phyloP scores from a whole-genome alignment of 495 filamentous ascomycete species.

The Lasiosphaeria miniovina region DNA sequence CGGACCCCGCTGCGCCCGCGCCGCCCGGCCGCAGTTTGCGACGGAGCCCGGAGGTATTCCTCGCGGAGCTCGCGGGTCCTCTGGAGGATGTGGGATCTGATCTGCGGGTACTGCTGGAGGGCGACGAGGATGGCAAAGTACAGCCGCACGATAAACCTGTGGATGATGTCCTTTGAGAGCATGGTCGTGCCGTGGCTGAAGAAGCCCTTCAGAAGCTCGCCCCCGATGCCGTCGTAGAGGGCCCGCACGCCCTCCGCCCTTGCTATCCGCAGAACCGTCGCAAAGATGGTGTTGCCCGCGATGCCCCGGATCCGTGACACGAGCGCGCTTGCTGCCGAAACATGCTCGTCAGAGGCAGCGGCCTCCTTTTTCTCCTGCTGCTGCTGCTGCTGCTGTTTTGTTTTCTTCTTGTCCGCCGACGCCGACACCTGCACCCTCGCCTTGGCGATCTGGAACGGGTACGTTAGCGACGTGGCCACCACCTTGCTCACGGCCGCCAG shows the following conservation, averaged over 20 bases:
- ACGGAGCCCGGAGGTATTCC: constrained; percentile 6
- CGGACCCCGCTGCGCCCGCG: neutral
- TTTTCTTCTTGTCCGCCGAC: constrained; percentile 6
- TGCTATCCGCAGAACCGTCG: constrained; percentile 60
- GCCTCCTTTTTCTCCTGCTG: neutral
- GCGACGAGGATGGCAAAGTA: constrained; percentile 54
- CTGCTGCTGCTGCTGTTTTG: neutral
- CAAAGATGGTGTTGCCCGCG: constrained; percentile 55
- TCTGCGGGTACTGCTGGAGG: constrained; percentile 23
- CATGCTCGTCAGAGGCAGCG: neutral
- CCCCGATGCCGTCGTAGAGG: constrained; percentile 74
- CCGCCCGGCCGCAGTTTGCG: neutral
- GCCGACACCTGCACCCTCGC: constrained; percentile 63
- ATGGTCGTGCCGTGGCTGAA: constrained; percentile 88
- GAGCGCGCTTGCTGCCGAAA: neutral
- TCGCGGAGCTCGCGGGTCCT: constrained; percentile 7
- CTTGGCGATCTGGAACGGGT: constrained; percentile 83
- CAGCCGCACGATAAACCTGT: constrained; percentile 64
- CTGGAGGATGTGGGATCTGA: constrained; percentile 17
- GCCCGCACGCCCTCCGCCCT: constrained; percentile 63
- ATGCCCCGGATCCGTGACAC: constrained; percentile 8
- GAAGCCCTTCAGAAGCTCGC: constrained; percentile 80
- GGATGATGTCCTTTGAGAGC: constrained; percentile 80
- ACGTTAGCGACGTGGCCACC: constrained; percentile 74
- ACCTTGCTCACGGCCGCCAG: constrained; percentile 81